Evolutionary conservation across 768 basidiomycete genomes (phyloP).

Genomic region (Dioszegia hungarica): DNA sequence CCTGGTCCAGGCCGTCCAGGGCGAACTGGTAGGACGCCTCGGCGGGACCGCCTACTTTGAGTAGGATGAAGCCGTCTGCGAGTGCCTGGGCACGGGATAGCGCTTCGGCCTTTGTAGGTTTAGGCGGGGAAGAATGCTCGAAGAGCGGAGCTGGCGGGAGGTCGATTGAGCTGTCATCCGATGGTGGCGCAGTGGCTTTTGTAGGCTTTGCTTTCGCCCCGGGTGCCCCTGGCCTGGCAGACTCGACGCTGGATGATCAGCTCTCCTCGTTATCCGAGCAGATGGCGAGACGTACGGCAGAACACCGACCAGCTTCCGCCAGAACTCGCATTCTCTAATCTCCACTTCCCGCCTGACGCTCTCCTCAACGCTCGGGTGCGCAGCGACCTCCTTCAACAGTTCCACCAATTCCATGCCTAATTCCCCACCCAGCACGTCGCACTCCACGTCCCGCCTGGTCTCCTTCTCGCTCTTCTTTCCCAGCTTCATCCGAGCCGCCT

Average conservation of each 20-base stretch:
- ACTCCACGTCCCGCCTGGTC: constrained; percentile 39
- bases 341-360: constrained; percentile 34
- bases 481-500: constrained; percentile 71
- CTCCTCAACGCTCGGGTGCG: constrained; percentile 31
- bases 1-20: constrained; percentile 69
- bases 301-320: constrained; percentile 26
- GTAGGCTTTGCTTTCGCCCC: constrained; percentile 1
- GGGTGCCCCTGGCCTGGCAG: too few species aligned
- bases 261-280: background rate
- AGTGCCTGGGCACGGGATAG: constrained; percentile 66
- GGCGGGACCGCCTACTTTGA: constrained; percentile 61
- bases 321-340: constrained; percentile 36
- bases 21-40: constrained; percentile 75
- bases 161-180: background rate
- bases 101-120: constrained; percentile 48
- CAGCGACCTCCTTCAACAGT: constrained; percentile 31
- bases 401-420: constrained; percentile 36
- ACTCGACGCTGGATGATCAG: background rate
- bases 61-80: constrained; percentile 67
- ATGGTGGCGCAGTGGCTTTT: background rate
- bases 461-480: constrained; percentile 51
- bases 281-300: constrained; percentile 18
- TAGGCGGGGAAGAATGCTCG: constrained; percentile 52
- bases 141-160: constrained; percentile 51
- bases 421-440: constrained; percentile 30